These are phyloP conservation scores for Metschnikowia aberdeeniae DNA, from an alignment of 805 yeast genomes.

Conservation along the genomic window DNA sequence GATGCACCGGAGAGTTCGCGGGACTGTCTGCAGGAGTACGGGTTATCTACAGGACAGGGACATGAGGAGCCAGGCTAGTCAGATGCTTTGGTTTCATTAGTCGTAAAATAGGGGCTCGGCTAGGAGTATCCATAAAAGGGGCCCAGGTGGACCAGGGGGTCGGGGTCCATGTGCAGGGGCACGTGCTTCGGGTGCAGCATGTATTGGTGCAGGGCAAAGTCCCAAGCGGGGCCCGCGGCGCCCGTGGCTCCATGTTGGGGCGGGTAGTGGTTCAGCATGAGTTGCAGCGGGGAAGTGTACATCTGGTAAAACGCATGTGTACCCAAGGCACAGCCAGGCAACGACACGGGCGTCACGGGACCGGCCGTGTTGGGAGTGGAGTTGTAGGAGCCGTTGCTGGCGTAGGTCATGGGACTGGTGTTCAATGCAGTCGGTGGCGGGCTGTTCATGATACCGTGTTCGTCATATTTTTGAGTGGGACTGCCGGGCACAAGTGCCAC, in stretches of 20 bases:
- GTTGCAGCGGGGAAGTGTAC: constrained; percentile 9
- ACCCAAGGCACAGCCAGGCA: constrained; percentile 2
- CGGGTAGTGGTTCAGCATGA: neutral
- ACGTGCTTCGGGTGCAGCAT: neutral
- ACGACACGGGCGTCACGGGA: constrained; percentile 10
- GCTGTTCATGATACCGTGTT: neutral
- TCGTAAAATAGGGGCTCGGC: neutral
- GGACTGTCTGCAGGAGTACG: neutral
- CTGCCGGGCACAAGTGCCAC: neutral
- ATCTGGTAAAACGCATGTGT: constrained; percentile 3
- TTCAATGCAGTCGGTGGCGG: constrained; percentile 11
- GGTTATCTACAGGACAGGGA: neutral
- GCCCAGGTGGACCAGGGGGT: neutral
- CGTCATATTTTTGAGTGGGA: neutral
- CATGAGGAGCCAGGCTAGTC: neutral
- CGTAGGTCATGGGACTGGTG: constrained; percentile 10
- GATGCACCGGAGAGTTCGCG: neutral
- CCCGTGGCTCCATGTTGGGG: neutral
- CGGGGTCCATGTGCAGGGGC: constrained; percentile 2
- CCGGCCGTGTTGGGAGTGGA: constrained; percentile 9
- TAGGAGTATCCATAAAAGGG: too few relatives aligned
- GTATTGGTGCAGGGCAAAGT: too few relatives aligned
- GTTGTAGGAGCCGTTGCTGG: constrained; percentile 5
- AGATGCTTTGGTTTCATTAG: constrained; percentile 1
- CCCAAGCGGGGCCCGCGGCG: too few relatives aligned